These are phyloP conservation scores for Syncephalastrum contaminatum DNA, from an alignment of 371 early-diverging fungal genomes.

Conservation along the genomic window DNA sequence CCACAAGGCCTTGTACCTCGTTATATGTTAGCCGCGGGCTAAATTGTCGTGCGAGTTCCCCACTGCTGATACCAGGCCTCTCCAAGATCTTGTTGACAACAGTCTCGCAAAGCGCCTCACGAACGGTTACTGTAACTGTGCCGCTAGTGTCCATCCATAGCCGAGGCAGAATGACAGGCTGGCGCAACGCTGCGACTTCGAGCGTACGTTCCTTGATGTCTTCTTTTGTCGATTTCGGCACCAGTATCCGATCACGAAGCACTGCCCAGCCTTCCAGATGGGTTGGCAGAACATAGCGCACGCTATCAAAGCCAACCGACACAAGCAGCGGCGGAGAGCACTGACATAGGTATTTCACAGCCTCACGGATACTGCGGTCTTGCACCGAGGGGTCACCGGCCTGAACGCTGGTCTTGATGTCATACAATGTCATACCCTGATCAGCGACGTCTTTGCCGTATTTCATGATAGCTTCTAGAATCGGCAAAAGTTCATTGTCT, in stretches of 20 bases:
- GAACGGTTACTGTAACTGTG: slow-evolving; percentile 9
- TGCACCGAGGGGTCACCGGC: too few relatives aligned
- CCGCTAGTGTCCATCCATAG: slow-evolving; percentile 37
- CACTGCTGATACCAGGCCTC: slow-evolving; percentile 30
- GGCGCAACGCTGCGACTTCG: slow-evolving; percentile 1
- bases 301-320: slow-evolving; percentile 21
- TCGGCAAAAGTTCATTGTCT: slow-evolving; percentile 78
- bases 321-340: slow-evolving; percentile 14
- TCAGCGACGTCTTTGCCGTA: slow-evolving; percentile 5
- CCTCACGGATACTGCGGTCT: too few relatives aligned
- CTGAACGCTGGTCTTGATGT: slow-evolving; percentile 11
- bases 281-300: slow-evolving; percentile 21
- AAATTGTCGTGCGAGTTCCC: slow-evolving; percentile 16
- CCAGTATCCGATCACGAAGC: background rate
- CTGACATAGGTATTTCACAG: slow-evolving; percentile 6
- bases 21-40: slow-evolving; percentile 7
- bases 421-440: slow-evolving; percentile 15
- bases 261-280: slow-evolving; percentile 18
- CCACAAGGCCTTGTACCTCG: slow-evolving; percentile 26
- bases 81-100: slow-evolving; percentile 22
- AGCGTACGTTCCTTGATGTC: background rate
- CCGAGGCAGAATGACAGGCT: slow-evolving; percentile 17
- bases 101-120: slow-evolving; percentile 16
- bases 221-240: background rate
- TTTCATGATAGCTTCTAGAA: slow-evolving; percentile 11